Evolutionary conservation across 257 asterid species (phyloP).

Genomic region (Oldenlandia corymbosa): DNA sequence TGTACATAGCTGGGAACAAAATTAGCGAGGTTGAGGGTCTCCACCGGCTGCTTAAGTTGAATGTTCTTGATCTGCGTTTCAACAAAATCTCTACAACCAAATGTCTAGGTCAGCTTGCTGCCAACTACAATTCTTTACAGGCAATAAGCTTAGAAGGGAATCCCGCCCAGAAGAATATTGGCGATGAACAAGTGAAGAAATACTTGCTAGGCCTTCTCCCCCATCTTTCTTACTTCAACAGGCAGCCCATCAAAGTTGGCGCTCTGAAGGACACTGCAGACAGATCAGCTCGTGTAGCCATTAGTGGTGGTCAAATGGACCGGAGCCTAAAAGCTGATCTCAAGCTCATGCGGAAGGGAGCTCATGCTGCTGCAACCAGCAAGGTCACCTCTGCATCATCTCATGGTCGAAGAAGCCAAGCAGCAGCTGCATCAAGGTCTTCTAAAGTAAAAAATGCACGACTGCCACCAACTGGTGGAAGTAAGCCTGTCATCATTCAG

Average conservation of each 20-base stretch:
- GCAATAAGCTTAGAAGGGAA: conserved; percentile 91
- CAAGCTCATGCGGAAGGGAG: conserved; percentile 48
- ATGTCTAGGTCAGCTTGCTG: conserved; percentile 95
- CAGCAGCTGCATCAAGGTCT: conserved; percentile 35
- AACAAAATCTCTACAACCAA: conserved; percentile 91
- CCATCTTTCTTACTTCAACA: conserved; percentile 61
- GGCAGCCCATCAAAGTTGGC: conserved; percentile 66
- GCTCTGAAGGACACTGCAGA: conserved; percentile 61
- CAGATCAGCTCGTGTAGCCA: conserved; percentile 56
- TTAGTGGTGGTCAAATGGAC: conserved; percentile 46
- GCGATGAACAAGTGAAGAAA: conserved; percentile 81
- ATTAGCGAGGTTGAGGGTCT: conserved; percentile 98
- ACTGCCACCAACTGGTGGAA: conserved; percentile 59
- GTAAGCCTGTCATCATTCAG: conserved; percentile 30
- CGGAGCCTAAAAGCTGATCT: conserved; percentile 48
- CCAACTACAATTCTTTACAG: conserved; percentile 80
- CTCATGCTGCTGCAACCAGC: conserved; percentile 40
- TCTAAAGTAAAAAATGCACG: conserved; percentile 45
- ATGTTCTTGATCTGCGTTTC: conserved; percentile 78
- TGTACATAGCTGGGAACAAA: conserved; percentile 93
- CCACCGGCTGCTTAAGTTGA: conserved; percentile 86
- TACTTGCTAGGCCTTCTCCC: conserved; percentile 80
- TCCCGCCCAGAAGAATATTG: conserved; percentile 93
- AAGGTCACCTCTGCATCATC: conserved; percentile 47
- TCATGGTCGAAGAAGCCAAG: conserved; percentile 62